Base-by-base conservation (phyloP, 257 asterid genomes). In the Solanum peruvianum region DNA sequence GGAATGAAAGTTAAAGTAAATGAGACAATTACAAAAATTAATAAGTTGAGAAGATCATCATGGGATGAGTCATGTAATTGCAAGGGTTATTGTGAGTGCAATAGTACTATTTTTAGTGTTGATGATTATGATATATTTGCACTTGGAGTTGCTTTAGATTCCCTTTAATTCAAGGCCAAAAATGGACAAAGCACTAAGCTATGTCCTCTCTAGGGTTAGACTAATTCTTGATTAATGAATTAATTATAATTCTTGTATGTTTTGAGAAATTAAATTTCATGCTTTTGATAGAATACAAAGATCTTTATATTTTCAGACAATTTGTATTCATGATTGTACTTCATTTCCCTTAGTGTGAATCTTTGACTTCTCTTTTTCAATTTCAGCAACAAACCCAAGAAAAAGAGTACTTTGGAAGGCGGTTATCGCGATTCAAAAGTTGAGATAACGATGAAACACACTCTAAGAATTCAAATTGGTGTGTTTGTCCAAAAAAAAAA, bases 91-190 rank as follows among this genome's bases (percentile, higher is more conserved):
- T 86, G 91, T 83, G 83, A 52, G 13, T 87, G 91, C 52, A 86
- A 7, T 52, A 84, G 44, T 72, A 64, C 72, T 4, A 58, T 73
- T 31, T 31, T 52, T 58, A 37, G 67, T 12, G 60, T 58, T 78
- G 86, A 56, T 23, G 89, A 89, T 89, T 89, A 73, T 84, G 91
- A 89, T 18, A 49, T 89, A 12, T 77, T 75, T 86, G 88, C 94
- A 11, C 82, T 92, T 73, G 91, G 90, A 84, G 90, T 88, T 89
- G 94, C 90, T 91, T 88, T 90, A 39, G 91, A 90, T 35, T 86
- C 87, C 47, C 64, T 86, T 37, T 92, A 88, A 87, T 39, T 76
- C 12, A 72, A 72, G 47, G 27, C 15, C 9, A 72, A 35, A 35
- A 16, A 70, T 70, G 44, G 44, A 20, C 47, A 18, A 9, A 72